These are phyloP conservation scores for Neoboletus magnificus DNA, from an alignment of 768 basidiomycete species.

Conservation along the genomic window DNA sequence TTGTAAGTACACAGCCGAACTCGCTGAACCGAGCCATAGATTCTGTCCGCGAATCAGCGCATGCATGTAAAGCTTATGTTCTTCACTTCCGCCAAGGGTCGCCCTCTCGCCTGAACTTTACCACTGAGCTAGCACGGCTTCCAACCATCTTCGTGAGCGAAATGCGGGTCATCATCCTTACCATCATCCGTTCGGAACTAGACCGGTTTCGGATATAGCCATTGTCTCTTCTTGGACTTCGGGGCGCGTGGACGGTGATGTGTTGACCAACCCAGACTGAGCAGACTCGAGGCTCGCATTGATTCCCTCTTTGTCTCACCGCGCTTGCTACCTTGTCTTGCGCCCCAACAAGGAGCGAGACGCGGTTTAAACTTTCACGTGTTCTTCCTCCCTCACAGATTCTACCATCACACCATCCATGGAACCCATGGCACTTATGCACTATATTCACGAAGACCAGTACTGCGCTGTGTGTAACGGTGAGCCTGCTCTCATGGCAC, in stretches of 20 bases:
- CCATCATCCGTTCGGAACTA: slow-evolving; percentile 27
- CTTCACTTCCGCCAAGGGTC: slow-evolving; percentile 16
- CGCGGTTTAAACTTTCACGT: slow-evolving; percentile 14
- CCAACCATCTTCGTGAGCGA: slow-evolving; percentile 12
- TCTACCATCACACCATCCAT: slow-evolving; percentile 1
- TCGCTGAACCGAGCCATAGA: slow-evolving; percentile 1
- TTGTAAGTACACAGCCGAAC: slow-evolving; percentile 12
- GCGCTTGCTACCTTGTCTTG: slow-evolving; percentile 36
- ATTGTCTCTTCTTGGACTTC: slow-evolving; percentile 28
- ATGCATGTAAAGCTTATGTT: slow-evolving; percentile 16
- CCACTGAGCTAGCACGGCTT: background rate
- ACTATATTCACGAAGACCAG: slow-evolving; percentile 15
- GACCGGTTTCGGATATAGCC: slow-evolving; percentile 36
- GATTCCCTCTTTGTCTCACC: slow-evolving; percentile 21
- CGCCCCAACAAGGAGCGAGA: slow-evolving; percentile 26
- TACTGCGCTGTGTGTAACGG: slow-evolving; percentile 8
- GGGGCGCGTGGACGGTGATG: slow-evolving; percentile 13
- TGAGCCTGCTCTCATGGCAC: slow-evolving; percentile 13
- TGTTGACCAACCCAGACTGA: slow-evolving; percentile 3
- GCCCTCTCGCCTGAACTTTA: slow-evolving; percentile 9
- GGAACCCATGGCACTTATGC: slow-evolving; percentile 9
- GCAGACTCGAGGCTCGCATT: slow-evolving; percentile 9
- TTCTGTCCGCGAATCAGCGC: slow-evolving; percentile 3
- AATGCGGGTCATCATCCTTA: slow-evolving; percentile 15
- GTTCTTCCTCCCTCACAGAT: background rate